Base-by-base conservation (phyloP, 148 eudicot genomes). In the Fallopia convolvulus region DNA sequence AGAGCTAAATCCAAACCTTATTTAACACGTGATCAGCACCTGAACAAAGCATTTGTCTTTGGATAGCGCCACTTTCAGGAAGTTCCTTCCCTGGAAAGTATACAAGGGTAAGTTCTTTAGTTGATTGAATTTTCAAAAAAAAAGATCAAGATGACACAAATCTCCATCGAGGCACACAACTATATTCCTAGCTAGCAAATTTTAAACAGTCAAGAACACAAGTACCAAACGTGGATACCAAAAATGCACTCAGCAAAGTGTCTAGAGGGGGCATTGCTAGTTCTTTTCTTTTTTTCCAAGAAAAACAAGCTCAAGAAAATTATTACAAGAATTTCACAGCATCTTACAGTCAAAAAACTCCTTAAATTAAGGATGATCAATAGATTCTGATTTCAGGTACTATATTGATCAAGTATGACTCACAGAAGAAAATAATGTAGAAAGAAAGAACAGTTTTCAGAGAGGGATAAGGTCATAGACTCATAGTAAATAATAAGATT, bases 31-130 rank as follows among this genome's bases (percentile, higher is more conserved):
- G 88, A 81, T 89, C 92, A 75, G 91, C 89, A 84, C 74, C 84
- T 30, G 91, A 77, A 81, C 71, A 82, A 76, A 92, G 91, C 82
- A 92, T 81, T 72, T 80, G 83, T 75, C 87, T 86, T 73, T 85
- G 93, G 50, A 81, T 80, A 83, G 74, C 83, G 77, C 77, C 86
- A 86, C 88, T 92, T 74, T 83, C 85, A 39, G 97, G 93, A 84
- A 94, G 84, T 81, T 88, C 87, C 79, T 87, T 89, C 72, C 93
- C 99, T 94, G 87, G 63, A 80, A 78, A 75, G 76, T 42, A 75
- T 39, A 74, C 74, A 55, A 32, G 50, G 39, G 33, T 63, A 75
- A 49, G 36, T 8, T 44, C 14, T 23, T 8, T 42, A 42, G 52
- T 6, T 47, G 4, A 21, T 13, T 21, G 56, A 21, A 41, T 2